Evolutionary conservation across 2,329 filamentous ascomycete genomes (phyloP).

Genomic region (Scopulariopsis brevicaulis): DNA sequence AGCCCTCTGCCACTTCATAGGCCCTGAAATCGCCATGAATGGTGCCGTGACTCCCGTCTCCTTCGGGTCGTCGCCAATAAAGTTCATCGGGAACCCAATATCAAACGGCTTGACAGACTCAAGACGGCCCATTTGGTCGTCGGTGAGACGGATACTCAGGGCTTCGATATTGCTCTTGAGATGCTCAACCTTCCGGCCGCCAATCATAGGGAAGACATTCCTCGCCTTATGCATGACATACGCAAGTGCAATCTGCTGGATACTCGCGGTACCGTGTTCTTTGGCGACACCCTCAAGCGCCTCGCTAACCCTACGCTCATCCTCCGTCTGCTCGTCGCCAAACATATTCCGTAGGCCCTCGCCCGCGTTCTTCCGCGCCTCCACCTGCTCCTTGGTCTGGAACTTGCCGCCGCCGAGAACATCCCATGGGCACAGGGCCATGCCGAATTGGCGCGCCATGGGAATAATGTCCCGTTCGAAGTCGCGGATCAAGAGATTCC

Average conservation of each 20-base stretch:
- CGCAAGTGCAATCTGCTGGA: slow-evolving; percentile 47
- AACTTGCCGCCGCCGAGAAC: slow-evolving; percentile 41
- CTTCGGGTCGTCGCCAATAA: slow-evolving; percentile 22
- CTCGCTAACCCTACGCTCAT: slow-evolving; percentile 38
- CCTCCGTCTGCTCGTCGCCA: slow-evolving; percentile 25
- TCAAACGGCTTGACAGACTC: slow-evolving; percentile 42
- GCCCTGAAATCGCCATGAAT: too few species aligned
- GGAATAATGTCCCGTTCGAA: slow-evolving; percentile 30
- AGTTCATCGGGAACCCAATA: slow-evolving; percentile 24
- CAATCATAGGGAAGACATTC: slow-evolving; percentile 42
- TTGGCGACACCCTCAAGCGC: slow-evolving; percentile 49
- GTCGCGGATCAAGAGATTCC: slow-evolving; percentile 21
- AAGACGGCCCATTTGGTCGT: slow-evolving; percentile 41
- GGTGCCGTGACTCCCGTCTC: slow-evolving; percentile 4
- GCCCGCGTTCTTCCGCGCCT: slow-evolving; percentile 17
- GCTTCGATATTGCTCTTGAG: slow-evolving; percentile 43
- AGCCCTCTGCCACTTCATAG: too few species aligned
- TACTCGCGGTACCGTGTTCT: slow-evolving; percentile 38
- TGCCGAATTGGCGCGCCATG: slow-evolving; percentile 26
- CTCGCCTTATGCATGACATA: slow-evolving; percentile 35
- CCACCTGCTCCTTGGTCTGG: slow-evolving; percentile 24
- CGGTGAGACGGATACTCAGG: slow-evolving; percentile 32
- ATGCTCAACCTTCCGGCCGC: slow-evolving; percentile 39
- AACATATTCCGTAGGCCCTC: slow-evolving; percentile 20
- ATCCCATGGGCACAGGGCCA: slow-evolving; percentile 50